phyloP scores from a whole-genome alignment of 108 stramenopile species.

The Skeletonema costatum region DNA sequence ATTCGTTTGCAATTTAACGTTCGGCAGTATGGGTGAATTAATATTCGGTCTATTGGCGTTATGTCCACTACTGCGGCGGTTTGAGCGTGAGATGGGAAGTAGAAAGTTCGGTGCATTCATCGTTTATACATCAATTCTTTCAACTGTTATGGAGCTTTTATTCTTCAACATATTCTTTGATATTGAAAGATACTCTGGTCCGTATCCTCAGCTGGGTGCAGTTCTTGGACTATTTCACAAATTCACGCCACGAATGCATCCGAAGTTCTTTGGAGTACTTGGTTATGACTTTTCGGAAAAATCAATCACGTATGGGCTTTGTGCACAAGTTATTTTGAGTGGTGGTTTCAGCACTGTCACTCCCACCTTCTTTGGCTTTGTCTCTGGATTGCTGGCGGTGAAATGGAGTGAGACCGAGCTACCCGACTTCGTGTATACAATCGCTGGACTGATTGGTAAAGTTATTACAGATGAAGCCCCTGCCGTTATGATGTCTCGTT shows the following conservation, averaged over 20 bases:
- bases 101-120: conserved; percentile 56
- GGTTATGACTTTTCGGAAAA: conserved; percentile 78
- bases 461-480: conserved; percentile 40
- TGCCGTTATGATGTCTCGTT: conserved; percentile 40
- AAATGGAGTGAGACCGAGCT: conserved; percentile 29
- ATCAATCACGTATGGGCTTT: conserved; percentile 55
- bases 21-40: conserved; percentile 60
- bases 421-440: conserved; percentile 30
- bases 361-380: conserved; percentile 35
- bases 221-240: conserved; percentile 55
- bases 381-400: conserved; percentile 33
- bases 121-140: conserved; percentile 26
- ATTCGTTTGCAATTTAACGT: conserved; percentile 53
- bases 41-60: conserved; percentile 58
- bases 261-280: conserved; percentile 61
- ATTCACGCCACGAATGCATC: conserved; percentile 73
- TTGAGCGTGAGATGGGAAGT: conserved; percentile 81
- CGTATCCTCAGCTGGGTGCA: conserved; percentile 64
- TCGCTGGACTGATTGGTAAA: conserved; percentile 12
- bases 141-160: conserved; percentile 43
- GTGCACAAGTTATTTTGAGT: conserved; percentile 44
- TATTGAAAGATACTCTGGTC: conserved; percentile 43
- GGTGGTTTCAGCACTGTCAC: conserved; percentile 34
- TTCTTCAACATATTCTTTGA: conserved; percentile 36
- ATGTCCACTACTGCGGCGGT: conserved; percentile 48